Base-by-base conservation (phyloP, 2,329 filamentous ascomycete genomes). In the Chrysosporium keratinophilum region DNA sequence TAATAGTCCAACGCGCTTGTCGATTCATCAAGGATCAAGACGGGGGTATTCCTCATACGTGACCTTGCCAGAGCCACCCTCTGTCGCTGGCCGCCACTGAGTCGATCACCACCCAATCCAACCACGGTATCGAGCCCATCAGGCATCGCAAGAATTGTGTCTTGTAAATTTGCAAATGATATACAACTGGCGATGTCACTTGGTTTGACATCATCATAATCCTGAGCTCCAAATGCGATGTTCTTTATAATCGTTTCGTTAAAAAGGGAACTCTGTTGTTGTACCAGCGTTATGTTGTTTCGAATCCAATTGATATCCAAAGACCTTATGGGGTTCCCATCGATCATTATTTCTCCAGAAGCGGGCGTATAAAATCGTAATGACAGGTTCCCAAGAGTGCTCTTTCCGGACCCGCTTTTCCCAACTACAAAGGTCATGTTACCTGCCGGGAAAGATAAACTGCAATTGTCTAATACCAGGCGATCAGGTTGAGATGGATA, bases 391-490 rank as follows among this genome's bases (percentile, higher is more conserved):
- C 85, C 83, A 1, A 97, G 64, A 0, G 91, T 97, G 61, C 88
- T 95, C 67, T 97, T 97, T 0, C 91, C 91, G 1, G 88, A 95
- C 0, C 93, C 93, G 63, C 88, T 95, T 62, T 78, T 79, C 0
- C 91, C 93, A 48, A 96, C 80, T 1, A 97, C 75, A 63, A 93
- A 96, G 0, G 83, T 88, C 2, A 84, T 81, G 57, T 86, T 76
- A 0, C 86, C 84, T 0, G 84, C 76, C 0, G 82, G 79, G 54
- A 97, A 91, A 59, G 76, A 78, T 57, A 96, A 77, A 0, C 76
- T 82, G 0, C 80, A 78, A 5, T 78, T 70, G 0, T 78, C 69
- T 9, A 96, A 74, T 1, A 84, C 82, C 0, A 69, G 65, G 15
- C 78, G 76, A 1, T 77, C 69, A 0, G 79, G 79, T 45, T 86